Evolutionary conservation across 2,329 filamentous ascomycete genomes (phyloP).

Genomic region (Penicillium sp.): DNA sequence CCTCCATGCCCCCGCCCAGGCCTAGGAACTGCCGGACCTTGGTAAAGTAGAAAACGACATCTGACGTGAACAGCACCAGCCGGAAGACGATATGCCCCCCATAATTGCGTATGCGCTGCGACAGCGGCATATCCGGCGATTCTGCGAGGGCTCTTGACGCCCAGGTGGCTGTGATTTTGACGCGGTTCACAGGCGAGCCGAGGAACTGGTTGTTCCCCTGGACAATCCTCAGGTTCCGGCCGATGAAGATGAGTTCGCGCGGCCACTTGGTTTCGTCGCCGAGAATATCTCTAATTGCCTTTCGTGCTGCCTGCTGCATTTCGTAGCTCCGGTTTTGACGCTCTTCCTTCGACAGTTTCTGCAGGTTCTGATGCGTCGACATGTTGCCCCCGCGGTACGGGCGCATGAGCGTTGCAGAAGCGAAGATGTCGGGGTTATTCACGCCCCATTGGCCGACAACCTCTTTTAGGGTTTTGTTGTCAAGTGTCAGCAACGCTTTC

Average conservation of each 20-base stretch:
- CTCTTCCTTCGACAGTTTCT: conserved; percentile 52
- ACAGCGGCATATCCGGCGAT: conserved; percentile 59
- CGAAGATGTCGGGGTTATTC: conserved; percentile 83
- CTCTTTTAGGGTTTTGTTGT: conserved; percentile 71
- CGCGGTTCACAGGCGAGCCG: conserved; percentile 79
- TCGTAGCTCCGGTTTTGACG: conserved; percentile 64
- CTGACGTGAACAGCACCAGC: conserved; percentile 68
- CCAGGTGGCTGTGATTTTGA: conserved; percentile 93
- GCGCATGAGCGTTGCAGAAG: conserved; percentile 80
- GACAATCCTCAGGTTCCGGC: conserved; percentile 85
- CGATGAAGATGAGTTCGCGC: conserved; percentile 86
- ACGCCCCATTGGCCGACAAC: conserved; percentile 83
- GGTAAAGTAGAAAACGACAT: conserved; percentile 78
- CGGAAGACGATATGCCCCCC: conserved; percentile 80
- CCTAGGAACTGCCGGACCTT: conserved; percentile 74
- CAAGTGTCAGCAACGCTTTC: conserved; percentile 90
- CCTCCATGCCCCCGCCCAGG: conserved; percentile 81
- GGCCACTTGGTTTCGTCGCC: conserved; percentile 85
- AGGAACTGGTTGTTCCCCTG: conserved; percentile 91
- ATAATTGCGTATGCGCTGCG: conserved; percentile 64
- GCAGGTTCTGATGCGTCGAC: conserved; percentile 56
- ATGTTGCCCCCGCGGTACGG: conserved; percentile 84
- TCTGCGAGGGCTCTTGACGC: conserved; percentile 79
- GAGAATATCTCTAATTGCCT: conserved; percentile 73
- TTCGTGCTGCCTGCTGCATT: conserved; percentile 70